phyloP scores from a whole-genome alignment of 768 basidiomycete genomes.

The Tricholoma hemisulphureum region DNA sequence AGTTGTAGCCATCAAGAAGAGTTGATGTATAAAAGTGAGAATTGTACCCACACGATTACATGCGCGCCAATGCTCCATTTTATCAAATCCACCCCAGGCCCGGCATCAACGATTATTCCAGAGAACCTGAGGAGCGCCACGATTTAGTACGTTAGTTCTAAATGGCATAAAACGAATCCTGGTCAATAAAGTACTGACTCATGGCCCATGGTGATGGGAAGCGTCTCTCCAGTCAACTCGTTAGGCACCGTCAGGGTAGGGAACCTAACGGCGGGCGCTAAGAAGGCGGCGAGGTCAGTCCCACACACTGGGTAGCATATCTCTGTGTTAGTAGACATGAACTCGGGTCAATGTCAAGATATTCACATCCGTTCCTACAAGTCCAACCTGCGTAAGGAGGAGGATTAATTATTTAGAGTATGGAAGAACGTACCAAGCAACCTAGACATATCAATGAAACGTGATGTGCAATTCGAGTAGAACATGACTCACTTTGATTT shows the following conservation, averaged over 20 bases:
- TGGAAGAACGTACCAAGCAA: not conserved
- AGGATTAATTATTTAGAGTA: not conserved
- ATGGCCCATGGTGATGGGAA: slow-evolving; percentile 44
- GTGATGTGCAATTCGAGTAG: not conserved
- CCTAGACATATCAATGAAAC: not conserved
- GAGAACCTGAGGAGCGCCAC: slow-evolving; percentile 23
- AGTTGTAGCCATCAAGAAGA: not conserved
- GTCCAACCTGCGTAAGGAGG: not conserved
- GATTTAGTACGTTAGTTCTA: not conserved
- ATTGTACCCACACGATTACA: not conserved
- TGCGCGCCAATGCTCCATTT: slow-evolving; percentile 32
- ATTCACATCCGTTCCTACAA: not conserved
- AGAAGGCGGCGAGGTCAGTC: slow-evolving; percentile 43
- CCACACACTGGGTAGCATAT: slow-evolving; percentile 36
- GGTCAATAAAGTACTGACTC: slow-evolving; percentile 28
- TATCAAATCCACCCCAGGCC: slow-evolving; percentile 26
- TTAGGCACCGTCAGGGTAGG: slow-evolving; percentile 33
- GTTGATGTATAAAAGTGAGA: not conserved
- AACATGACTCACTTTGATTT: slow-evolving; percentile 36
- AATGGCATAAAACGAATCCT: not conserved
- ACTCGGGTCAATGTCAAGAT: not conserved
- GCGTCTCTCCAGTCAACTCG: slow-evolving; percentile 33
- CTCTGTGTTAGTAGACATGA: not conserved
- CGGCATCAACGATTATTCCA: slow-evolving; percentile 30
- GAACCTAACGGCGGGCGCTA: slow-evolving; percentile 22